Percentiles rank a stretch among this genome's conserved stretches.
These are phyloP conservation scores for Jacaranda copaia DNA, from an alignment of 257 asterid genomes.

Conservation along the genomic window DNA sequence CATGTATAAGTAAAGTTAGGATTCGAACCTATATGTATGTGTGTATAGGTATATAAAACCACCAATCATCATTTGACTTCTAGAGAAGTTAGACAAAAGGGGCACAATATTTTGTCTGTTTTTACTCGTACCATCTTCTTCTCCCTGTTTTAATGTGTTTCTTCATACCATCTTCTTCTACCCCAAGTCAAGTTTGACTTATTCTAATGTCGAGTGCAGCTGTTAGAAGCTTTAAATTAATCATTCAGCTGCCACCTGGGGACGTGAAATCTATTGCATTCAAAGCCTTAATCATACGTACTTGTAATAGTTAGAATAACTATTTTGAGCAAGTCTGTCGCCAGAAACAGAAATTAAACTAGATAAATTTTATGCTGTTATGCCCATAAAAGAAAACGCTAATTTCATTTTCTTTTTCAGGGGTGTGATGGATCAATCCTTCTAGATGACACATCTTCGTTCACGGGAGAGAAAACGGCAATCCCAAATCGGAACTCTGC, in stretches of 20 bases:
- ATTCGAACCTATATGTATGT: no score
- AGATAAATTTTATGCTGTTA: not conserved
- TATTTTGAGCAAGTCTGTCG: not conserved
- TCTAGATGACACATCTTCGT: slow-evolving; percentile 82
- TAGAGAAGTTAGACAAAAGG: not conserved
- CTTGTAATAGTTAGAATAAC: no score
- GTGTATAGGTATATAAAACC: no score
- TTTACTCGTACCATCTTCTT: not conserved
- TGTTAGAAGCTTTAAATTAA: not conserved
- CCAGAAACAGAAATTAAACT: not conserved
- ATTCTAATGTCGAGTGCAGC: not conserved
- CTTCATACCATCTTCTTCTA: not conserved
- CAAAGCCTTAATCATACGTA: not conserved
- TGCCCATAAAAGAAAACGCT: not conserved
- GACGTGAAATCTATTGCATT: not conserved
- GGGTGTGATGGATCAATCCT: slow-evolving; percentile 94
- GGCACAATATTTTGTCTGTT: not conserved
- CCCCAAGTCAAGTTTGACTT: slow-evolving; percentile 2
- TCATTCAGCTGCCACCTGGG: no score
- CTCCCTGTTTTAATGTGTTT: not conserved
- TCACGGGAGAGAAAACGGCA: slow-evolving; percentile 80
- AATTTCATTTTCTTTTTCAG: slow-evolving; percentile 38
- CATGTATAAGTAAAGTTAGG: no score
- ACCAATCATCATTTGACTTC: slow-evolving; percentile 3
- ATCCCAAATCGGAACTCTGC: slow-evolving; percentile 71